A percentile compares a stretch with the other conserved stretches of the same genome.
phyloP scores from a whole-genome alignment of 2,329 filamentous ascomycete species.

The Gnomoniopsis smithogilvyi region DNA sequence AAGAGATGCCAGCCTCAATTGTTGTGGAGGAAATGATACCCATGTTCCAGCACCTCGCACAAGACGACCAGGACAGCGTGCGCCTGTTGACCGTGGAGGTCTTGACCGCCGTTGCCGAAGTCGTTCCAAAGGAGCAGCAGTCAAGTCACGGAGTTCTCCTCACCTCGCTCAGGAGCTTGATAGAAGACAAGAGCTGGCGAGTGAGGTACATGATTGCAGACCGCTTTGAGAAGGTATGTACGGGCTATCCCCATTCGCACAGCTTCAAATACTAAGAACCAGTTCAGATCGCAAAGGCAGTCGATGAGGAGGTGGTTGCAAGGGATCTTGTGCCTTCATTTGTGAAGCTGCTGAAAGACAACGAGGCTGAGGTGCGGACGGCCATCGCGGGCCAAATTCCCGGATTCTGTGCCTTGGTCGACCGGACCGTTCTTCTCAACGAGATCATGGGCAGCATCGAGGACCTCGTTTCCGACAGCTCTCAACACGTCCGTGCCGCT shows the following conservation, averaged over 20 bases:
- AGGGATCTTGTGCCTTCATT: constrained; percentile 94
- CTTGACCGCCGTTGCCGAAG: constrained; percentile 92
- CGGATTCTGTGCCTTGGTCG: constrained; percentile 89
- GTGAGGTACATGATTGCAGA: constrained; percentile 99
- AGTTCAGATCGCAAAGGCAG: constrained; percentile 87
- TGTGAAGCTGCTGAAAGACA: constrained; percentile 96
- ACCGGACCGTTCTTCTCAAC: constrained; percentile 82
- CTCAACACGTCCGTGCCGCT: constrained; percentile 93
- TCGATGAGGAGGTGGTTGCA: constrained; percentile 93
- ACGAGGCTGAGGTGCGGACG: constrained; percentile 94
- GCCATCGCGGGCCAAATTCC: constrained; percentile 97
- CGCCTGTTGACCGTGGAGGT: constrained; percentile 94
- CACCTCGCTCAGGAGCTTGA: constrained; percentile 84
- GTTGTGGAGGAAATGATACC: constrained; percentile 99
- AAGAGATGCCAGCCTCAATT: constrained; percentile 87
- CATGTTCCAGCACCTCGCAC: constrained; percentile 93
- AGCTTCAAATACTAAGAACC: constrained; percentile 11
- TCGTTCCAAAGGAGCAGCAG: constrained; percentile 97
- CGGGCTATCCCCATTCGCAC: neutral
- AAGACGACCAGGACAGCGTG: constrained; percentile 97
- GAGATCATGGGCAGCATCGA: constrained; percentile 97
- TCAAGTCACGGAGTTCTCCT: constrained; percentile 91
- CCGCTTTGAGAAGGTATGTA: constrained; percentile 85
- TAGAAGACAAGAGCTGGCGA: constrained; percentile 99
- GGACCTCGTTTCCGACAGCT: constrained; percentile 91